Percentiles rank a stretch among this genome's conserved stretches.
Conservation (phyloP, 148 eudicot genomes). For the Arbutus unedo region DNA sequence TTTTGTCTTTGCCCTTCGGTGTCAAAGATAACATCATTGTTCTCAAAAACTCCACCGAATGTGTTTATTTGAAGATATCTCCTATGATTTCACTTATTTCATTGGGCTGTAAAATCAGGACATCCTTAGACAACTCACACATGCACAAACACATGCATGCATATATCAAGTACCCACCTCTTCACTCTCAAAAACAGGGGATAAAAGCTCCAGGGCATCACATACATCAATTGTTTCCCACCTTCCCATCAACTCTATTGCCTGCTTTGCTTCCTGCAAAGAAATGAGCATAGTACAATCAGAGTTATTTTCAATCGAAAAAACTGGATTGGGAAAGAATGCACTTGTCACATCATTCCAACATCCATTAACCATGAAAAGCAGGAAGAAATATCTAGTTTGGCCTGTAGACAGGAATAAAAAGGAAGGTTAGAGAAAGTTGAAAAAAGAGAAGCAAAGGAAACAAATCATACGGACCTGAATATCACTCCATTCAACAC, state of each 20-base stretch:
- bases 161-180: slow-evolving; percentile 57
- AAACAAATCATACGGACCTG: slow-evolving; percentile 44
- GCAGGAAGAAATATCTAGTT: not conserved
- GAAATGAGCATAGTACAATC: slow-evolving; percentile 17
- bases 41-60: not conserved
- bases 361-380: not conserved
- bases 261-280: slow-evolving; percentile 96
- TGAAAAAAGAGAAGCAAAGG: slow-evolving; percentile 1
- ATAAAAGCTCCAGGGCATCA: slow-evolving; percentile 93
- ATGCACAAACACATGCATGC: slow-evolving; percentile 9
- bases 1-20: not conserved
- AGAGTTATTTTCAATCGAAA: not conserved
- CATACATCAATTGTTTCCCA: slow-evolving; percentile 94
- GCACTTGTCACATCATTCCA: not conserved
- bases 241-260: slow-evolving; percentile 76
- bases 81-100: not conserved
- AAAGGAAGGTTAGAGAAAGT: not conserved
- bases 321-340: not conserved
- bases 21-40: not conserved
- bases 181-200: slow-evolving; percentile 97
- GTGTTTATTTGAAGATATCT: not conserved
- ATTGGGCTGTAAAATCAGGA: not conserved
- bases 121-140: not conserved
- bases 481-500: slow-evolving; percentile 99
- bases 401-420: not conserved